These are phyloP conservation scores for Hanseniaspora occidentalis DNA, from an alignment of 805 yeast species.

Conservation along the genomic window DNA sequence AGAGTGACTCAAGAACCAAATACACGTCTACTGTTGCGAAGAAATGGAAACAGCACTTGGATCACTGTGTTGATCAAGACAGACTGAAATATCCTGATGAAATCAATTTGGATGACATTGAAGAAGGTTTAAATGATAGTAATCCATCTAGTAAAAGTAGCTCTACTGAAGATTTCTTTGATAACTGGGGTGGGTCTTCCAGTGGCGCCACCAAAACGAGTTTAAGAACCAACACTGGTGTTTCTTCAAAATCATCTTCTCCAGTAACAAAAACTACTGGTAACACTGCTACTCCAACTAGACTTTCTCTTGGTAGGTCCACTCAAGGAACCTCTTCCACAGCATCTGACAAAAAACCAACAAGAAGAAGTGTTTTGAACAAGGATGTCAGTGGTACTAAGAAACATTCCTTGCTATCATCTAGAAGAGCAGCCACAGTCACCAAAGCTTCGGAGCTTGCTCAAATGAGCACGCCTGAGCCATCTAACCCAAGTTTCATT, in stretches of 20 bases:
- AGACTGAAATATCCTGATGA: conserved; percentile 58
- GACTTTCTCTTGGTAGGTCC: conserved; percentile 1
- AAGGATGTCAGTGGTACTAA: conserved; percentile 15
- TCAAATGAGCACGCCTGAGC: conserved; percentile 43
- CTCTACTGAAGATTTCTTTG: conserved; percentile 74
- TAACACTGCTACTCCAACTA: conserved; percentile 19
- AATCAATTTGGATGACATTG: conserved; percentile 35
- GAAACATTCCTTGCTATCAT: conserved; percentile 36
- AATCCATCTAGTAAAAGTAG: conserved; percentile 25
- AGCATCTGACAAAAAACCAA: conserved; percentile 11
- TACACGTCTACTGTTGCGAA: conserved; percentile 73
- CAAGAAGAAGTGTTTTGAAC: conserved; percentile 9
- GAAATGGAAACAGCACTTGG: conserved; percentile 69
- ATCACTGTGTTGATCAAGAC: conserved; percentile 49
- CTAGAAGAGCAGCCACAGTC: conserved; percentile 37
- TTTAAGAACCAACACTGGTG: background rate
- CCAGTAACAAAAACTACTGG: conserved; percentile 14
- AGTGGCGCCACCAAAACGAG: conserved; percentile 24
- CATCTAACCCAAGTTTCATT: conserved; percentile 36
- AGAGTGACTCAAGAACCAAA: conserved; percentile 56
- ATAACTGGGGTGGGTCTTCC: conserved; percentile 78
- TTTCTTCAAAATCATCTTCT: background rate
- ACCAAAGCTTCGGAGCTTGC: conserved; percentile 30
- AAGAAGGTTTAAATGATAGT: conserved; percentile 15
- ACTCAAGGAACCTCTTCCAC: background rate